These are phyloP conservation scores for Aulographum hederae DNA, from an alignment of 2,329 filamentous ascomycete species.

Conservation along the genomic window DNA sequence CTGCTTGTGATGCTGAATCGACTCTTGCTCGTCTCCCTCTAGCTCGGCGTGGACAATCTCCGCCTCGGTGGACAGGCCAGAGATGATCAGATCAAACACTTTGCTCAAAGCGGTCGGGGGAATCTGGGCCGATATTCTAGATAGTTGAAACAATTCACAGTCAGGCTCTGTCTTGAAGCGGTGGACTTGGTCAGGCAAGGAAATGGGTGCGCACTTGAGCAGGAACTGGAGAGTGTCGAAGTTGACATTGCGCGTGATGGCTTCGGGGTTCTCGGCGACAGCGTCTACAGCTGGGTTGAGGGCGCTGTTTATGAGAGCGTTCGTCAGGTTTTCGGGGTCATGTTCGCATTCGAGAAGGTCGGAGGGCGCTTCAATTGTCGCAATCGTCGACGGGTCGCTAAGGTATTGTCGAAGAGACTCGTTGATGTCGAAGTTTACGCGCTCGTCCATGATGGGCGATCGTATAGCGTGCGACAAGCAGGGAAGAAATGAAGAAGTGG, in stretches of 20 bases:
- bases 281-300: slow-evolving; percentile 87
- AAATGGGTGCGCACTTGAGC: slow-evolving; percentile 70
- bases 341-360: slow-evolving; percentile 82
- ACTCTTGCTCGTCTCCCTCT: slow-evolving; percentile 81
- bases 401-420: slow-evolving; percentile 93
- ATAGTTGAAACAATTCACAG: slow-evolving; percentile 44
- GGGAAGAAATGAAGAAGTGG: slow-evolving; percentile 5
- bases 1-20: slow-evolving; percentile 71
- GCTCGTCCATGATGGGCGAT: slow-evolving; percentile 40
- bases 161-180: slow-evolving; percentile 24
- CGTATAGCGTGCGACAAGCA: too few species aligned
- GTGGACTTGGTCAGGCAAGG: slow-evolving; percentile 15
- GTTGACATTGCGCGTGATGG: slow-evolving; percentile 55
- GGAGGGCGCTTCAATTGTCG: slow-evolving; percentile 70
- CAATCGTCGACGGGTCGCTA: slow-evolving; percentile 70
- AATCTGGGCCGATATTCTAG: slow-evolving; percentile 65
- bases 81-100: slow-evolving; percentile 78
- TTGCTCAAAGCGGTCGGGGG: slow-evolving; percentile 76
- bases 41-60: slow-evolving; percentile 73
- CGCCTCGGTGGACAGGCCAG: slow-evolving; percentile 67
- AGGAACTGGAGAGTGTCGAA: slow-evolving; percentile 93
- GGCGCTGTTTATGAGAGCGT: slow-evolving; percentile 61
- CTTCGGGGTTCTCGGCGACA: slow-evolving; percentile 80
- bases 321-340: slow-evolving; percentile 68
- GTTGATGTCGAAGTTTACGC: slow-evolving; percentile 81